Conservation (phyloP, 345 rosid species). For the Gossypium mustelinum region DNA sequence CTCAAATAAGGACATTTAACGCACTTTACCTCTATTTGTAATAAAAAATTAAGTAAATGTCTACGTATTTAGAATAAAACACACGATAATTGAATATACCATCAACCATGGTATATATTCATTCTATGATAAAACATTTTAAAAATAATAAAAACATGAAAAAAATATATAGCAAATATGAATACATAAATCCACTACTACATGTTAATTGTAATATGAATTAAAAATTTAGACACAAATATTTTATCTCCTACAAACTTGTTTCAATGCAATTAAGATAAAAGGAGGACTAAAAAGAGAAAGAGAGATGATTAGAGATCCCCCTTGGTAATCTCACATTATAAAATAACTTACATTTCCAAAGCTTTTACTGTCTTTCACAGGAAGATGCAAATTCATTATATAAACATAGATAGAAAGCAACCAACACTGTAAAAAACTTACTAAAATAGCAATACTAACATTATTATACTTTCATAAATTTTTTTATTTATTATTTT, state of each 20-base stretch:
- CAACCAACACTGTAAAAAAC: conserved; percentile 8
- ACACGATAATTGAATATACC: no score
- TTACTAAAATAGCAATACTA: conserved; percentile 3
- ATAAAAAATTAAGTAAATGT: no score
- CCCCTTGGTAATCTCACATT: conserved; percentile 29
- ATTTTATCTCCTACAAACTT: conserved; percentile 19
- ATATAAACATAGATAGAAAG: conserved; percentile 17
- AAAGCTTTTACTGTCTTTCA: conserved; percentile 27
- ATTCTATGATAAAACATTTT: no score
- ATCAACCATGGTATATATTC: no score
- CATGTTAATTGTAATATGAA: no score
- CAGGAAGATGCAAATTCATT: conserved; percentile 23
- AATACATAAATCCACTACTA: no score
- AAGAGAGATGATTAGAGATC: neutral
- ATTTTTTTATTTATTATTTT: no score
- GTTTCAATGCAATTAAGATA: conserved; percentile 21
- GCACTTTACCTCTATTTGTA: rapidly evolving
- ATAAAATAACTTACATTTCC: conserved; percentile 37
- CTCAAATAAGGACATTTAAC: no score
- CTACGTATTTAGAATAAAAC: no score
- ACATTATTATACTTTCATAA: neutral
- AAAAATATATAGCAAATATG: no score
- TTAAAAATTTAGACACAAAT: no score
- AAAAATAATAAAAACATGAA: no score
- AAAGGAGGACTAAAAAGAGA: neutral